Evolutionary conservation across 2,329 filamentous ascomycete genomes (phyloP), one percentile per base, ranked within the genome.

Genomic region (Colletotrichum costaricense): DNA sequence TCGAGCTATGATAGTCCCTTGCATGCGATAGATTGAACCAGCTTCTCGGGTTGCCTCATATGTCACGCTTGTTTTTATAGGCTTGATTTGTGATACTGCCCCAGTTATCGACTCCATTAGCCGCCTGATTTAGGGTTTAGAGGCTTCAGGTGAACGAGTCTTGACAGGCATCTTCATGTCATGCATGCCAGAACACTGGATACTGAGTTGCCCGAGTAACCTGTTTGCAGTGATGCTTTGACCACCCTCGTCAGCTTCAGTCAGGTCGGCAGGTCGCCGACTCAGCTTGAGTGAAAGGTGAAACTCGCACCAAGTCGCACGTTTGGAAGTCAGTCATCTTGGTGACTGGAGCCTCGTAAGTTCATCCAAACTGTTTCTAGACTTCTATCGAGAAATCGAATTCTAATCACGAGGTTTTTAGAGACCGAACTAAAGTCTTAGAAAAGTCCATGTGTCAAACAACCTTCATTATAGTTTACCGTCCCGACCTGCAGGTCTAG

Each of bases 111-210:
- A 19, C 8, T 33, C 63, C 42, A 59, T 28, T 57, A 30, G 19
- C 26, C 22, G 26, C 38, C 42, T 59, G 38, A 54, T 52, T 38
- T 58, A 52, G 14, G 66, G 30, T 59, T 35, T n/a, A 19, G 38
- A 16, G 6, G 55, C 59, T 63, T 72, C 69, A 64, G 69, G 69
- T 58, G 69, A 72, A 72, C 65, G 65, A 42, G 49, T 30, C 22
- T 33, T 33, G 24, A 30, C 30, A 35, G 30, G n/a, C 52, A 33
- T 26, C 12, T 24, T 55, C 30, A 12, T 66, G 30, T 33, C 24
- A 67, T 49, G 28, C 26, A 54, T 42, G 19, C 19, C 3, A 28
- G 38, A 2, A 4, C 28, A 8, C 9, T 24, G 42, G 16, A 42
- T 42, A 19, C 38, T 11, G 28, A 28, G 54, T 16, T 57, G 4